phyloP scores from a whole-genome alignment of 345 rosid species.

The Brassica carinata region DNA sequence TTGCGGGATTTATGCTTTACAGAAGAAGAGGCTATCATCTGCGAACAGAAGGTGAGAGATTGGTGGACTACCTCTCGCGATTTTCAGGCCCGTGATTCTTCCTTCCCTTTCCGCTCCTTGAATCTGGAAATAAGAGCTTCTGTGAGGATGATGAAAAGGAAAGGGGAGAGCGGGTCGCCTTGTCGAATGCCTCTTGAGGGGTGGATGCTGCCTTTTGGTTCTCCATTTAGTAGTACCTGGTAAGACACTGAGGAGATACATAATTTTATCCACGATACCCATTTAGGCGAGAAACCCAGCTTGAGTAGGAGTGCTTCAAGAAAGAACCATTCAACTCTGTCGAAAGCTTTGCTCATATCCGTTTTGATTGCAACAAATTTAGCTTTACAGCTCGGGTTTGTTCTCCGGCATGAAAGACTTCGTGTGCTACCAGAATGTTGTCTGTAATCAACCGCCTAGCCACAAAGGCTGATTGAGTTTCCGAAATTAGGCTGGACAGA shows the following conservation, averaged over 20 bases:
- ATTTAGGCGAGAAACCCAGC: too few species aligned
- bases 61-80: neutral
- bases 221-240: too few species aligned
- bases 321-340: too few species aligned
- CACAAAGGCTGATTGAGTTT: neutral
- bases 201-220: too few species aligned
- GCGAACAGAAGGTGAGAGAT: neutral
- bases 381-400: neutral
- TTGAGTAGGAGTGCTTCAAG: too few species aligned
- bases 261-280: neutral
- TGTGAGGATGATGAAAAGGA: too few species aligned
- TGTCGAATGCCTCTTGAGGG: too few species aligned
- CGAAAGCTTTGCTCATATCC: neutral
- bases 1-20: too few species aligned
- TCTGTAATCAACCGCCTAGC: neutral
- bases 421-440: neutral
- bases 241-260: too few species aligned
- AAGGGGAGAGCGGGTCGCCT: too few species aligned
- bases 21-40: neutral
- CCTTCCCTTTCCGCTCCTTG: neutral
- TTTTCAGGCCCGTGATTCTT: neutral
- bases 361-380: neutral
- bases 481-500: neutral
- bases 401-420: neutral
- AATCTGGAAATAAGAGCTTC: neutral